Percentiles rank a stretch among this genome's conserved stretches.
Conservation (phyloP, 306 rosid species). For the Vigna radiata region DNA sequence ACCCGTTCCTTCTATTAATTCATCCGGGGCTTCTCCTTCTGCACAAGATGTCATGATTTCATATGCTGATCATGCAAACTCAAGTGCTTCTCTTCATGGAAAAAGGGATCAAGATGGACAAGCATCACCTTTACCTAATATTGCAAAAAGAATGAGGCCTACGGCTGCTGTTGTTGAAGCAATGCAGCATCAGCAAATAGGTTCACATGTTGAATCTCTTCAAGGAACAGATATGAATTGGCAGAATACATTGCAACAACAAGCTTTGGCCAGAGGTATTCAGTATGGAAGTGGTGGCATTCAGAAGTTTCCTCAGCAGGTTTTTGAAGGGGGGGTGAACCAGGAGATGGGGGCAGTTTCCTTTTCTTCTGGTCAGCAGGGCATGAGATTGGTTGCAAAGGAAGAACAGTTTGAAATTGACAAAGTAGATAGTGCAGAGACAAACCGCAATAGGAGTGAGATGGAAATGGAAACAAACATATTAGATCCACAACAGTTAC, state of each 20-base stretch:
- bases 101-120: slow-evolving; percentile 91
- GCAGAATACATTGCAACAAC: slow-evolving; percentile 82
- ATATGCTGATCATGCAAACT: slow-evolving; percentile 63
- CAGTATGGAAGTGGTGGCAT: slow-evolving; percentile 61
- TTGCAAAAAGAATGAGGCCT: slow-evolving; percentile 73
- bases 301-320: slow-evolving; percentile 78
- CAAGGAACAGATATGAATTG: slow-evolving; percentile 79
- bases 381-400: slow-evolving; percentile 72
- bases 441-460: slow-evolving; percentile 65
- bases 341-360: slow-evolving; percentile 66
- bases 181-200: slow-evolving; percentile 71
- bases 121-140: slow-evolving; percentile 67
- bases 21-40: slow-evolving; percentile 66
- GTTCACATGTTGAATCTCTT: slow-evolving; percentile 61
- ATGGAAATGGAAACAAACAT: slow-evolving; percentile 71
- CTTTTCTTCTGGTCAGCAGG: slow-evolving; percentile 68
- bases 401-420: slow-evolving; percentile 85
- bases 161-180: slow-evolving; percentile 64
- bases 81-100: slow-evolving; percentile 60
- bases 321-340: slow-evolving; percentile 73
- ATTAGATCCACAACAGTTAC: slow-evolving; percentile 73
- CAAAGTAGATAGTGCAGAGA: slow-evolving; percentile 71
- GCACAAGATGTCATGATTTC: slow-evolving; percentile 73
- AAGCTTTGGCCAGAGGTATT: slow-evolving; percentile 71
- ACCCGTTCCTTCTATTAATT: slow-evolving; percentile 58